Evolutionary conservation across 805 yeast genomes (phyloP).

Genomic region (Saturnispora sanitii): DNA sequence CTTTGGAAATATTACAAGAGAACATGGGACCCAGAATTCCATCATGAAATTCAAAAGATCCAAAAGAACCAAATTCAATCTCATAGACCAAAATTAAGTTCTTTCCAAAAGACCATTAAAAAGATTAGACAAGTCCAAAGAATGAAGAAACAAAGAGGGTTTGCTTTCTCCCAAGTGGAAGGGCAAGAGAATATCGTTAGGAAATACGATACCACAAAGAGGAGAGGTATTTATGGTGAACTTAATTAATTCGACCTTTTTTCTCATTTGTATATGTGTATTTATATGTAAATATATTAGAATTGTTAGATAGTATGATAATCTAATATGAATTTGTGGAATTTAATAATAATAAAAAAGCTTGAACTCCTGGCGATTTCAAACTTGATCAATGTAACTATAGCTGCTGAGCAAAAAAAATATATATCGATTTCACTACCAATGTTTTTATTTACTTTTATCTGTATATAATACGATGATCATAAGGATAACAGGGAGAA

Average conservation of each 20-base stretch:
- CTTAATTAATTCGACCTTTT: conserved; percentile 15
- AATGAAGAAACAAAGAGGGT: conserved; percentile 96
- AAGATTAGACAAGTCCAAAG: conserved; percentile 97
- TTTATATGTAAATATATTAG: not conserved
- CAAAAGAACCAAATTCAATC: conserved; percentile 92
- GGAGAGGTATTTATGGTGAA: conserved; percentile 31
- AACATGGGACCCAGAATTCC: conserved; percentile 82
- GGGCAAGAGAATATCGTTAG: conserved; percentile 88
- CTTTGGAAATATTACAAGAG: conserved; percentile 93
- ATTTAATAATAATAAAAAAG: no score
- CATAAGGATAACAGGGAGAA: not conserved
- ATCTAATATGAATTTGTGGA: no score
- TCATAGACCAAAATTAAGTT: conserved; percentile 91
- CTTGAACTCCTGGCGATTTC: no score
- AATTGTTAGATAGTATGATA: no score
- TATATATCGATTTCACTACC: no score
- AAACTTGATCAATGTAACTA: no score
- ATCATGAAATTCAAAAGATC: conserved; percentile 93
- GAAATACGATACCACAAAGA: conserved; percentile 89
- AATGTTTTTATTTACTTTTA: no score
- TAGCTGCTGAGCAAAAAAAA: no score
- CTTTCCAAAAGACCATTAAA: conserved; percentile 92
- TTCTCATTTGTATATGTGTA: not conserved
- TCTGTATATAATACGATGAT: not conserved
- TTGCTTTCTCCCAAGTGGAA: conserved; percentile 94